Conservation (phyloP, 176 grass and related monocot species). For the Rhipidocladum racemiflorum region DNA sequence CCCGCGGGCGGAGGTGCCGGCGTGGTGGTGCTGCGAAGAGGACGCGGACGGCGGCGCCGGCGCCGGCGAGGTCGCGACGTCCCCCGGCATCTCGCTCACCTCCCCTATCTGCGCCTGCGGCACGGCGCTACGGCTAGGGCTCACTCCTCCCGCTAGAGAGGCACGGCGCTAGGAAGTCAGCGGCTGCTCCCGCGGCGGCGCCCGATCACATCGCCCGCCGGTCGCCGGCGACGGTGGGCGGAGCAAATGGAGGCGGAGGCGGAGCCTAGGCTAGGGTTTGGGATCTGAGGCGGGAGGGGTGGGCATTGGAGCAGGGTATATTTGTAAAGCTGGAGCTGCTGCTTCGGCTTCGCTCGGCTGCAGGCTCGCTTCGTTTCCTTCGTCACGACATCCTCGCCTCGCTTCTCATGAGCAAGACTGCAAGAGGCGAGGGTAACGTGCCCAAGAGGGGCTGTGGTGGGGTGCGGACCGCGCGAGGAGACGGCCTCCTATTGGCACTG, state of each 20-base stretch:
- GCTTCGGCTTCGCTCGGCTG: neutral
- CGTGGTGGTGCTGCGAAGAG: constrained; percentile 26
- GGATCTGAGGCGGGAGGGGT: constrained; percentile 16
- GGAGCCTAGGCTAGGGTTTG: constrained; percentile 31
- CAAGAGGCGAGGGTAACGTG: neutral
- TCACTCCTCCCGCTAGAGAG: neutral
- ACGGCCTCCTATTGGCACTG: neutral
- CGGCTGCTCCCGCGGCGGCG: neutral
- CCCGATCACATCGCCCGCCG: constrained; percentile 37
- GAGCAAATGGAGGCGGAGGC: neutral
- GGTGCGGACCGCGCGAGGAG: neutral
- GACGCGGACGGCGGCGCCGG: neutral
- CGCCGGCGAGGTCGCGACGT: constrained; percentile 32
- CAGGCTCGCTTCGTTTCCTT: constrained; percentile 12
- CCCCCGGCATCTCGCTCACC: constrained; percentile 45
- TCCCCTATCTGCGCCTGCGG: constrained; percentile 17
- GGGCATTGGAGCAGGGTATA: constrained; percentile 1
- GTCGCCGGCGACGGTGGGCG: constrained; percentile 2
- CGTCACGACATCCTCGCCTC: constrained; percentile 6
- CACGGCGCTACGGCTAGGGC: neutral
- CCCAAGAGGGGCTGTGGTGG: neutral
- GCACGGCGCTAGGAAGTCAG: neutral
- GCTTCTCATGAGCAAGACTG: no score
- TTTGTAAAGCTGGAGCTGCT: neutral
- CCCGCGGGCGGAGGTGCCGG: constrained; percentile 36